Evolutionary conservation across 805 yeast species (phyloP).

Genomic region (Blastobotrys terrestris): DNA sequence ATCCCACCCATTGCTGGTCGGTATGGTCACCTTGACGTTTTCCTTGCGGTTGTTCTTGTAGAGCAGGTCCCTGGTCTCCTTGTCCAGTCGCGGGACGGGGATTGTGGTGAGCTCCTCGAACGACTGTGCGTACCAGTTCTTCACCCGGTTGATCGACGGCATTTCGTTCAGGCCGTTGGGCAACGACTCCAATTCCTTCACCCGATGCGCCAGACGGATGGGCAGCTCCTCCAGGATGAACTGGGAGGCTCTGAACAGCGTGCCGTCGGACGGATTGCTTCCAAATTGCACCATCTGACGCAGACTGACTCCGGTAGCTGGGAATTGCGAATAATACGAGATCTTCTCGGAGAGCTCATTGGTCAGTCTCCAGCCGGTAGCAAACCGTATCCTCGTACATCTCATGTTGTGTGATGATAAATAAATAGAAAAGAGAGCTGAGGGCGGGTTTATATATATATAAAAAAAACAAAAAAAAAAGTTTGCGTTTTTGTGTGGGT

Average conservation of each 20-base stretch:
- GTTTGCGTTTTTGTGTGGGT: background rate
- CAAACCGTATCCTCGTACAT: conserved; percentile 1
- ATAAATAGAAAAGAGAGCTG: background rate
- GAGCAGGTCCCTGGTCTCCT: conserved; percentile 29
- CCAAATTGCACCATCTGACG: conserved; percentile 93
- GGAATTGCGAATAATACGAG: conserved; percentile 59
- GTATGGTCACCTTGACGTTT: background rate
- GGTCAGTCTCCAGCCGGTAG: conserved; percentile 29
- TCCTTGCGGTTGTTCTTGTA: conserved; percentile 21
- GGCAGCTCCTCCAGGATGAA: conserved; percentile 84
- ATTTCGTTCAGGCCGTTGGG: conserved; percentile 68
- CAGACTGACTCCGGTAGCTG: conserved; percentile 78
- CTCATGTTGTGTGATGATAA: conserved; percentile 3
- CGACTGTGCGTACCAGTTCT: conserved; percentile 87
- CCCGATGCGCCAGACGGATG: conserved; percentile 77
- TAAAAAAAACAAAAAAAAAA: conserved; percentile 5
- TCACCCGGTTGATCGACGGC: conserved; percentile 70
- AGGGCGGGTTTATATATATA: background rate
- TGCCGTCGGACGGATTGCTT: conserved; percentile 68
- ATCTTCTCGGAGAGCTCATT: conserved; percentile 47
- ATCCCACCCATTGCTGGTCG: conserved; percentile 4
- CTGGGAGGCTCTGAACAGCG: conserved; percentile 74
- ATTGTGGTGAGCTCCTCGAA: conserved; percentile 70
- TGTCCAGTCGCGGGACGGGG: conserved; percentile 49
- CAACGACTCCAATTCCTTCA: conserved; percentile 72